Conservation (phyloP, 805 yeast species). For the Wickerhamiella siamensis region DNA sequence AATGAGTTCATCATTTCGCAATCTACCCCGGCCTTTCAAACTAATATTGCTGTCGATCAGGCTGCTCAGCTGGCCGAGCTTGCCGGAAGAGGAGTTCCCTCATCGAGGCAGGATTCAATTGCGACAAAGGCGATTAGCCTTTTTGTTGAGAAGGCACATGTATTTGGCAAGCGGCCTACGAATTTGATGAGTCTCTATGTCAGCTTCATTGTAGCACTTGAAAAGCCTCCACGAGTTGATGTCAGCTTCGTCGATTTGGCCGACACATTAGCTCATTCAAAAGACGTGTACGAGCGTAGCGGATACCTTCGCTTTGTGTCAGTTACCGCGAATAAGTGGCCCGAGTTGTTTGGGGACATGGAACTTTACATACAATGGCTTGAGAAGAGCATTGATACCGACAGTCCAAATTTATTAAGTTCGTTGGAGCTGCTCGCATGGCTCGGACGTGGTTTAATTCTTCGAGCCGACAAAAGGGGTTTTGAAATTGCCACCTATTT, state of each 20-base stretch:
- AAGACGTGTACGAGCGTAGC: conserved; percentile 29
- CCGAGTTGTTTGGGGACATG: conserved; percentile 10
- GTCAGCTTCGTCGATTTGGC: conserved; percentile 11
- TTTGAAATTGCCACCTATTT: conserved; percentile 25
- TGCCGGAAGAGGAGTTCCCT: conserved; percentile 15
- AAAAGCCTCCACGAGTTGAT: conserved; percentile 7
- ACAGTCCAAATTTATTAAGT: conserved; percentile 4
- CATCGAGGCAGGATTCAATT: conserved; percentile 10
- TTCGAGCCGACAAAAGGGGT: conserved; percentile 37
- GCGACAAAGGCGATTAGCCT: conserved; percentile 8
- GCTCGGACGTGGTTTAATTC: conserved; percentile 55
- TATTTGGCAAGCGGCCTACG: conserved; percentile 3
- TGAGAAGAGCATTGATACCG: conserved; percentile 12
- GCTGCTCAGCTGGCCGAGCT: conserved; percentile 16
- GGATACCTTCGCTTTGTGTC: conserved; percentile 44
- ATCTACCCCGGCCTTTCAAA: not conserved
- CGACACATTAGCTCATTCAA: conserved; percentile 12
- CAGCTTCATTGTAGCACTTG: conserved; percentile 8
- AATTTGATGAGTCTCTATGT: conserved; percentile 5
- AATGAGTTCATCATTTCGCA: not conserved
- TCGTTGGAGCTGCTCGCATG: conserved; percentile 46
- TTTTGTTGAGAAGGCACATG: conserved; percentile 2
- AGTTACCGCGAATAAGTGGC: conserved; percentile 45
- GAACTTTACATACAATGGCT: conserved; percentile 5
- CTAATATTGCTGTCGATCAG: conserved; percentile 11